Percentiles rank a stretch among this genome's conserved stretches.
Evolutionary conservation across 495 filamentous ascomycete genomes (phyloP).

Genomic region (Polyplosphaeria fusca): DNA sequence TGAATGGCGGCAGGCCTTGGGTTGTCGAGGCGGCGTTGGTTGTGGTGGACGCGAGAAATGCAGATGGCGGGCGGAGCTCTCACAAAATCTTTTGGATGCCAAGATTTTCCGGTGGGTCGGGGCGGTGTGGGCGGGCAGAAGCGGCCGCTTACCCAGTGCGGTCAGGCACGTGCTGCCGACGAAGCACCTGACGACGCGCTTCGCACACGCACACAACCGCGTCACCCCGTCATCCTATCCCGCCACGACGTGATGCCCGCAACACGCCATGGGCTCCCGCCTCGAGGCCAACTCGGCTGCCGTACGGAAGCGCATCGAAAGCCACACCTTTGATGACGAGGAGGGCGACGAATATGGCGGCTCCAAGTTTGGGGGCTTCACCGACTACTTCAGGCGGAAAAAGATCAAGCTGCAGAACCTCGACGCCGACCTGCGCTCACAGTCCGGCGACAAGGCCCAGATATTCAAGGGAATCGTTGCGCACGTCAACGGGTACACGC

Average conservation of each 20-base stretch:
- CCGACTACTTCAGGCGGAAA: constrained; percentile 88
- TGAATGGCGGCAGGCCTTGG: neutral
- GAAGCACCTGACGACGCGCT: constrained; percentile 5
- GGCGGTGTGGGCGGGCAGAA: no score
- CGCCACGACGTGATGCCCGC: no score
- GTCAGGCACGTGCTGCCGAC: no score
- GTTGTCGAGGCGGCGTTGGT: neutral
- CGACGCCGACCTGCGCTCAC: constrained; percentile 72
- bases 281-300: constrained; percentile 71
- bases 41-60: neutral
- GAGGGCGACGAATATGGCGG: constrained; percentile 86
- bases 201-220: constrained; percentile 4
- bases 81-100: constrained; percentile 9
- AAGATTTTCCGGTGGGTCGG: constrained; percentile 30
- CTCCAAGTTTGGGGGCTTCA: constrained; percentile 82
- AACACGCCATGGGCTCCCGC: constrained; percentile 67
- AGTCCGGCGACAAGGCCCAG: constrained; percentile 63
- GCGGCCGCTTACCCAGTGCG: no score
- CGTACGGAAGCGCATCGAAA: constrained; percentile 81
- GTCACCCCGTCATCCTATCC: no score
- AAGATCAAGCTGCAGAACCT: constrained; percentile 94
- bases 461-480: constrained; percentile 89
- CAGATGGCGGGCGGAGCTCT: constrained; percentile 1
- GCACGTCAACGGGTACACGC: constrained; percentile 90
- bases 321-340: constrained; percentile 65